Base-by-base conservation (phyloP, 768 basidiomycete genomes). In the Obba rivulosa region DNA sequence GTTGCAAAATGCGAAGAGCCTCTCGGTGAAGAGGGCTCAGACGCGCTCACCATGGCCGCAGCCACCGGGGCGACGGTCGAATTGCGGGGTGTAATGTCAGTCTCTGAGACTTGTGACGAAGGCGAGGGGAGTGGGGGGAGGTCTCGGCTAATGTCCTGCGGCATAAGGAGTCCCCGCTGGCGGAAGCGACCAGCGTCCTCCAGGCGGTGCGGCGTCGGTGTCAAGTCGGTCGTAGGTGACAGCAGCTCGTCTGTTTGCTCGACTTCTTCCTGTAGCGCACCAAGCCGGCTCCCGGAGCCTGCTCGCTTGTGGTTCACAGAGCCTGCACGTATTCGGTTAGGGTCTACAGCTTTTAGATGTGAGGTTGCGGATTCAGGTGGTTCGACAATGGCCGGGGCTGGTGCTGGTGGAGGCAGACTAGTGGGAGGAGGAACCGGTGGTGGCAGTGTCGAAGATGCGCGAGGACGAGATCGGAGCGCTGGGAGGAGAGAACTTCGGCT, bases 351-450 rank as follows among this genome's bases (percentile, higher is more conserved):
- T 37, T 68, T 56, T 3, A 56, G 57, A 17, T 62, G 65, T 17
- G 63, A 61, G 46, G 64, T 57, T 14, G 66, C 51, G 10, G 67
- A 43, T 45, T 71, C 62, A 34, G 65, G 53, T 41, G 66, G 34
- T 24, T 58, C 54, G 11, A 53, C 41, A 11, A 58, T 41, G 21
- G 60, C 52, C 14, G 63, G 51, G 34, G 62, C 63, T 21, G 83
- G 80, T 1, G 84, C 79, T 0, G 79, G 81, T 0, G 85, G 85
- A 11, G 80, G 69, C 3, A 80, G 74, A 41, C 73, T 70, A 16
- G 72, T 69, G 24, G 87, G 87, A 14, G 82, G 84, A 2, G 86
- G 87, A 0, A 71, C 75, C 37, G 79, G 74, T 10, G 83, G 83
- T 4, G 83, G 83, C 34, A 87, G 75, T 9, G 71, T 73, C 47